Percentiles rank a stretch among this genome's conserved stretches.
These are phyloP conservation scores for Kwoniella heveanensis DNA, from an alignment of 768 basidiomycete species.

Conservation along the genomic window DNA sequence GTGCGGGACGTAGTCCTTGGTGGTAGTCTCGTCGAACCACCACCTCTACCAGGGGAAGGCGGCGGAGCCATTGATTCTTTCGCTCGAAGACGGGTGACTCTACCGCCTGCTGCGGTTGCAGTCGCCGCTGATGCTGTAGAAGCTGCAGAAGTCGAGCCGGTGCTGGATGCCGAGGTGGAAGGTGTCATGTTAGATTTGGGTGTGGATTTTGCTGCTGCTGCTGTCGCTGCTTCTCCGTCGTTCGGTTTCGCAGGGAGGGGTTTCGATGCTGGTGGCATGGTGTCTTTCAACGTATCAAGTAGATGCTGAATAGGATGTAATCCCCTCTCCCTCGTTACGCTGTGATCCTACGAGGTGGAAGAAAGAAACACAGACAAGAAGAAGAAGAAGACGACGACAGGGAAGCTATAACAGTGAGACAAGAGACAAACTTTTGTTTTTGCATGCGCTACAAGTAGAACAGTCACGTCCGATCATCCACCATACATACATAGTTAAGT, in stretches of 20 bases:
- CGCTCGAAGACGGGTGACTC: slow-evolving; percentile 35
- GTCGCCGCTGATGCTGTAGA: not conserved
- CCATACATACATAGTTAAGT: not conserved
- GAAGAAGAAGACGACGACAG: no score
- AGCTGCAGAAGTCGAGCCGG: no score
- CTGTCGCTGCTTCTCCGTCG: not conserved
- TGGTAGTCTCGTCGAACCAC: not conserved
- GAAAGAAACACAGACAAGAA: no score
- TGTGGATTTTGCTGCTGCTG: no score
- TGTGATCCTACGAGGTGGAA: no score
- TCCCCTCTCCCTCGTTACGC: no score
- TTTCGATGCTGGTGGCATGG: no score
- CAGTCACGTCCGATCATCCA: slow-evolving; percentile 1
- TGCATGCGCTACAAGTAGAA: not conserved
- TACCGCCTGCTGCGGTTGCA: slow-evolving; percentile 18
- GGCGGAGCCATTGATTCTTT: slow-evolving; percentile 31
- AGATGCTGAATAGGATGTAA: no score
- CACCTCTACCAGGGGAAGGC: not conserved
- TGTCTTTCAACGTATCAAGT: no score
- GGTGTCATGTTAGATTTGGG: not conserved
- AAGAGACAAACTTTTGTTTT: no score
- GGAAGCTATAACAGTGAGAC: no score
- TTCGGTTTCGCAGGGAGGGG: not conserved
- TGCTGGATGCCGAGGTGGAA: slow-evolving; percentile 9
- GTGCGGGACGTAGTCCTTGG: no score